Evolutionary conservation across 805 yeast genomes (phyloP), one percentile per base, ranked within the genome.

Genomic region (Hanseniaspora occidentalis): DNA sequence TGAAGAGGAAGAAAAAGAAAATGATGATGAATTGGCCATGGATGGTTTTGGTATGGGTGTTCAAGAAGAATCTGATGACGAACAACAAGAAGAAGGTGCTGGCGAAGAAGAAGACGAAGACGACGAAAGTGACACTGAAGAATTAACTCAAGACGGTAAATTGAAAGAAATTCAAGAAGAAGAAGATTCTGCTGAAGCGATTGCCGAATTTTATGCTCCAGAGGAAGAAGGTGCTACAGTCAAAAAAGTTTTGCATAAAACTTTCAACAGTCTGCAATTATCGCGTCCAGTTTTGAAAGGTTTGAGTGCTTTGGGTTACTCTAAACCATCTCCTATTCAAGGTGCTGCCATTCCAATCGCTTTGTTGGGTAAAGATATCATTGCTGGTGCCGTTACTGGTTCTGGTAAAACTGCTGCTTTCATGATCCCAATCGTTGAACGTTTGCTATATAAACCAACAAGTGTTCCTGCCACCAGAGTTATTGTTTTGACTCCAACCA

Each of bases 371-470:
- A 89, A 84, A 56, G 99, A 92, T 62, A 77, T 92, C 39, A 96
- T 92, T 52, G 99, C 97, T 14, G 97, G 97, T 68, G 99, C 99
- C 26, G 95, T 84, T 19, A 92, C 99, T 4, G 99, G 99, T 66
- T 89, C 97, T 17, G 99, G 99, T 73, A 92, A 92, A 60, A 92
- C 99, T 19, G 98, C 96, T 2, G 99, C 99, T 1, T 92, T 85
- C 58, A 79, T 92, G 80, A 82, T 92, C 41, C 98, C 98, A 11
- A 84, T 88, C 35, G 75, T 92, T 45, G 98, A 92, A 64, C 77
- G 99, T 63, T 67, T 92, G 26, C 64, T 92, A 23, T 89, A 79
- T 63, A 84, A 92, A 51, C 96, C 97, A 10, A 70, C 84, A 40
- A 83, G 83, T 53, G 64, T 83, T 4, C 80, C 96, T 1, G 73